Base-by-base conservation (phyloP, 176 grass and related monocot species). In the Tillandsia leiboldiana region DNA sequence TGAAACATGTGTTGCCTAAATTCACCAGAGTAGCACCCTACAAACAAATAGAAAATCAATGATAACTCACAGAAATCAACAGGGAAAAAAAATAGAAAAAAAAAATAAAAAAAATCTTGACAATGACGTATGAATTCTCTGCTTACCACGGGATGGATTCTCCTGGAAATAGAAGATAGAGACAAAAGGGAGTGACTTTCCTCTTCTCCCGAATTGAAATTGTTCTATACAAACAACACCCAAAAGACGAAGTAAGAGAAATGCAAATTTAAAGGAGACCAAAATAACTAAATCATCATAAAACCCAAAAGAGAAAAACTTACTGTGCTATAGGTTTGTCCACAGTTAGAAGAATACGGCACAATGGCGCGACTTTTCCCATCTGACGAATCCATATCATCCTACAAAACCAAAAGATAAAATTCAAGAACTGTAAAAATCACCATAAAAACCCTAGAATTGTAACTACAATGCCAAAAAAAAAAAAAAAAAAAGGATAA, bases 1-100 rank as follows among this genome's bases (percentile, higher is more conserved):
- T 51, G 68, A 93, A 99, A 73, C 89, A 90, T 51, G 94, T 99
- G 79, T 99, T 93, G 47, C 89, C 94, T 77, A 99, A 78, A 81
- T 99, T 99, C 42, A 62, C 49, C 63, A 99, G 94, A 77, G 79
- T 80, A 72, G 94, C 89, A 64, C 89, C 94, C 94, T 99, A 67
- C 53, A 73, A 26, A 75, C 49, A 23, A 11, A 27, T 51, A 12
- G 26, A 64, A 66, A 50, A 50, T 66, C 29, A 74, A 66, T 42
- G 7, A 42, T 42, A 42, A 42, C 33, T 42, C 33, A 42, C 33
- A 7, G 33, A 42, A 61, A 61, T 8, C 56, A 9, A 9, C 15
- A 22, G 15, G 13, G 2, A 10, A 61, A 61, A 59, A 61, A 23
- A 4, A 22, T 8, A 59, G 18, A 2, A 59, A 61, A 23, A 18